phyloP scores from a whole-genome alignment of 192 early-diverging fungal species.

The Mortierella alpina region DNA sequence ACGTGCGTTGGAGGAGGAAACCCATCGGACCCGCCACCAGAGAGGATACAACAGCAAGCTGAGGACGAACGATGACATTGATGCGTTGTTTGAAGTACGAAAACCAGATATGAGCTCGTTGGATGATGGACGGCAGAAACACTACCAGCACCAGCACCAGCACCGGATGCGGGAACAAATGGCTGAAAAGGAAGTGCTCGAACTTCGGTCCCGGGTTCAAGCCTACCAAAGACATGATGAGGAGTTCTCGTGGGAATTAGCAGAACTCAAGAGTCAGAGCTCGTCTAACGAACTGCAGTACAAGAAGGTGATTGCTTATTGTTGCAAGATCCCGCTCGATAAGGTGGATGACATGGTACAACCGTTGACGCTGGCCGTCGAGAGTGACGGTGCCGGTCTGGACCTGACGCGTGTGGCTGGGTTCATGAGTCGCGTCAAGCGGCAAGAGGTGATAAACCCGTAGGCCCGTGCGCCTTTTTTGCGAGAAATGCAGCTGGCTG shows the following conservation, averaged over 20 bases:
- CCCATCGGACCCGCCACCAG: slow-evolving; percentile 50
- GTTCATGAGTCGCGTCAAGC: slow-evolving; percentile 61
- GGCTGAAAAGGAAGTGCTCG: slow-evolving; percentile 45
- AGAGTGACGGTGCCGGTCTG: slow-evolving; percentile 71
- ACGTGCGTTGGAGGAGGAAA: slow-evolving; percentile 62
- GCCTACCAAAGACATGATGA: slow-evolving; percentile 55
- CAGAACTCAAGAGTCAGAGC: slow-evolving; percentile 60
- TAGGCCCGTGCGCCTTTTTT: background rate
- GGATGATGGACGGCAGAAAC: background rate
- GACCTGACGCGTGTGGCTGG: slow-evolving; percentile 58
- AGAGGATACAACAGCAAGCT: slow-evolving; percentile 32
- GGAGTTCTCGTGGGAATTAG: slow-evolving; percentile 68
- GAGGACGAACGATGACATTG: slow-evolving; percentile 34
- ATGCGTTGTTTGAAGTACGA: slow-evolving; percentile 23
- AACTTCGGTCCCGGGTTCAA: slow-evolving; percentile 48
- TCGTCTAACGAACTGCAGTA: slow-evolving; percentile 80
- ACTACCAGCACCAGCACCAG: background rate
- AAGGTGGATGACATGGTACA: slow-evolving; percentile 83
- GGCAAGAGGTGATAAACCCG: slow-evolving; percentile 33
- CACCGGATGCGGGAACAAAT: slow-evolving; percentile 20
- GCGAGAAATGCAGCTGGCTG: too few relatives aligned
- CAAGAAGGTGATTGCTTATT: slow-evolving; percentile 85
- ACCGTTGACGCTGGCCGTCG: slow-evolving; percentile 81
- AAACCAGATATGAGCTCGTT: background rate
- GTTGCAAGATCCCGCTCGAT: slow-evolving; percentile 83